These are phyloP conservation scores for Rhodotorula sp. DNA, from an alignment of 1,284 basidiomycete species.

Conservation along the genomic window DNA sequence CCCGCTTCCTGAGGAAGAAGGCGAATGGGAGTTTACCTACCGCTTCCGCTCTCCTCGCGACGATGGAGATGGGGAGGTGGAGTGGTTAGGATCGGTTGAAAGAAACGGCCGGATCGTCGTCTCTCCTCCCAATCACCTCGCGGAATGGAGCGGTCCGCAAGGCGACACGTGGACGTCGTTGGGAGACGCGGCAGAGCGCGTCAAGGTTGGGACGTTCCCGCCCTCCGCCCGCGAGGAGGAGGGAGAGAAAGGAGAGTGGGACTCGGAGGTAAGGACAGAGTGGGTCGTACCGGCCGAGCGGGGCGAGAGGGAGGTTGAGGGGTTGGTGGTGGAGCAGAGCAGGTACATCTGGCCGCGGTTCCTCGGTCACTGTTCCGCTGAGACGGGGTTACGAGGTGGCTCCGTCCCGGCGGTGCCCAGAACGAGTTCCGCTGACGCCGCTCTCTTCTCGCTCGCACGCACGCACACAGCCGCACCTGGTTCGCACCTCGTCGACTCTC, in stretches of 20 bases:
- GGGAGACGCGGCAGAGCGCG: background rate
- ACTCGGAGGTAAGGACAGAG: background rate
- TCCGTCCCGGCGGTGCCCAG: too few relatives aligned
- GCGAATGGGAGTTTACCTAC: slow-evolving; percentile 36
- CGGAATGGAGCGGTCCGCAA: background rate
- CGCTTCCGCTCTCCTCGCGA: slow-evolving; percentile 1
- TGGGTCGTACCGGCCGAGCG: background rate
- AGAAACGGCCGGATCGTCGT: slow-evolving; percentile 28
- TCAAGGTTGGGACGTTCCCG: background rate
- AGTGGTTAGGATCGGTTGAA: slow-evolving; percentile 32
- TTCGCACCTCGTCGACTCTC: slow-evolving; percentile 27
- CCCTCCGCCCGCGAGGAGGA: background rate
- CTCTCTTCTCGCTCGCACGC: background rate
- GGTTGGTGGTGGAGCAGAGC: slow-evolving; percentile 31
- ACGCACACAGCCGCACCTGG: slow-evolving; percentile 33
- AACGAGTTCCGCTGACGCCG: background rate
- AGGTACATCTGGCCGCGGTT: slow-evolving; percentile 2
- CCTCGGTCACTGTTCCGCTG: background rate
- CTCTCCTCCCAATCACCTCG: too few relatives aligned
- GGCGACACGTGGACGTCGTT: background rate
- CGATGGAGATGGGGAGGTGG: background rate
- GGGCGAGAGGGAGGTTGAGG: background rate
- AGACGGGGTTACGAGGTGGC: too few relatives aligned
- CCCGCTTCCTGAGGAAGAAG: background rate
- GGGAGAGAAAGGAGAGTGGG: background rate